Conservation (phyloP, 169 alveolate genomes). For the Eimeria zaria region DNA sequence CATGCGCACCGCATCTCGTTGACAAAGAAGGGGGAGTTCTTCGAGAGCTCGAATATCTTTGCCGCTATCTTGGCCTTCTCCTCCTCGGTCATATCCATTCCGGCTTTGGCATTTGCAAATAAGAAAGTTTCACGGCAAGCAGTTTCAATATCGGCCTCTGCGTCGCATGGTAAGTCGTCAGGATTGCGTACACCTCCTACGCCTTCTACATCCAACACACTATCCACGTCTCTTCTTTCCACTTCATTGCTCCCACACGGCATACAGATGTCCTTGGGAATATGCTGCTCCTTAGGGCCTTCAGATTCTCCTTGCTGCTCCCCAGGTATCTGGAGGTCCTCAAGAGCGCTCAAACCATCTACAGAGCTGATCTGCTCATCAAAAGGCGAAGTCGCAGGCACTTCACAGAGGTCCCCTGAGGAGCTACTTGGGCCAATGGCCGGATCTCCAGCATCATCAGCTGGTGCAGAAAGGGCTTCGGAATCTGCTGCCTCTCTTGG, state of each 20-base stretch:
- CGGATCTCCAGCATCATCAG: not conserved
- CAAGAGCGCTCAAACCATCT: not conserved
- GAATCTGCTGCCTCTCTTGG: not conserved
- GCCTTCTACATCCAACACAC: not conserved
- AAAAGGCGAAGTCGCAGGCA: not conserved
- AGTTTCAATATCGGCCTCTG: constrained; percentile 26
- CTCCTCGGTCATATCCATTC: constrained; percentile 79
- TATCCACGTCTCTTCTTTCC: not conserved
- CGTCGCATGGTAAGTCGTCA: not conserved
- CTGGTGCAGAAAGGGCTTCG: not conserved
- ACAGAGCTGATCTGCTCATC: not conserved
- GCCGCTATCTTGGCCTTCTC: constrained; percentile 80
- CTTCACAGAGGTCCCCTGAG: not conserved
- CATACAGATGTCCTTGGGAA: not conserved
- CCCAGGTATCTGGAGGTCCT: not conserved
- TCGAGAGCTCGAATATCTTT: constrained; percentile 65
- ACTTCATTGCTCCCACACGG: not conserved
- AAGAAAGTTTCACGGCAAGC: constrained; percentile 60
- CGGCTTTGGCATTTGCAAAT: constrained; percentile 67
- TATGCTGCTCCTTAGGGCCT: not conserved
- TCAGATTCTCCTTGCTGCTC: not conserved
- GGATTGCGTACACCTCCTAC: constrained; percentile 2
- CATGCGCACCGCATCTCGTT: constrained; percentile 60
- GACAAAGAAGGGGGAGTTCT: constrained; percentile 46
- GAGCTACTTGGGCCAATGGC: constrained; percentile 15